Base-by-base conservation (phyloP, 371 early-diverging fungal genomes). In the Actinomortierella ambigua region DNA sequence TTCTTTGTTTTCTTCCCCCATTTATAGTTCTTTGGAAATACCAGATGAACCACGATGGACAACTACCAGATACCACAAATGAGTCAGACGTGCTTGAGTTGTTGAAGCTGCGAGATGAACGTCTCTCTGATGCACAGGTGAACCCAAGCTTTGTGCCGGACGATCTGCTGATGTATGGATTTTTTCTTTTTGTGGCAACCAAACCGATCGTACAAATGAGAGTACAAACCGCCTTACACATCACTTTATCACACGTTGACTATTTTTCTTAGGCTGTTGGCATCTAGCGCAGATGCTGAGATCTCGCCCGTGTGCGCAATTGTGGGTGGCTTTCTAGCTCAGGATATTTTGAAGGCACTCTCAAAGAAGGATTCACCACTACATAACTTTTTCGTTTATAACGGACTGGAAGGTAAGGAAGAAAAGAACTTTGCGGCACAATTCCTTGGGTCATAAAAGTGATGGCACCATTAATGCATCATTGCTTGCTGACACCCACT, bases 271-370 rank as follows among this genome's bases (percentile, higher is more conserved):
- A 88, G 85, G 43, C 63, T 79, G 7, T 67, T 87, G 23, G 66
- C 68, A 18, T 46, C 53, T 6, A 65, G 80, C 48, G 65, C 64
- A 46, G 65, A 80, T 28, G 81, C 87, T 0, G 96, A 95, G 68
- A 63, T 93, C 41, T 71, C 85, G 1, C 89, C 95, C 20, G 85
- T 92, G 8, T 87, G 91, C 44, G 91, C 96, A 2, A 88, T 96
- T 55, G 77, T 95, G 0, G 97, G 97, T 34, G 96, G 95, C 13
- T 82, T 95, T 1, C 77, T 95, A 42, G 90, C 95, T 0, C 97
- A 96, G 59, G 97, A 97, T 53, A 85, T 93, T 23, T 79, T 97
- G 42, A 91, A 92, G 76, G 88, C 90, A 5, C 64, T 96, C 9
- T 88, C 93, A 7, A 83, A 80, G 23, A 94, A 93, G 59, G 95